Evolutionary conservation across 257 asterid genomes (phyloP), one percentile per base, ranked within the genome.

Genomic region (Petunia axillaris): DNA sequence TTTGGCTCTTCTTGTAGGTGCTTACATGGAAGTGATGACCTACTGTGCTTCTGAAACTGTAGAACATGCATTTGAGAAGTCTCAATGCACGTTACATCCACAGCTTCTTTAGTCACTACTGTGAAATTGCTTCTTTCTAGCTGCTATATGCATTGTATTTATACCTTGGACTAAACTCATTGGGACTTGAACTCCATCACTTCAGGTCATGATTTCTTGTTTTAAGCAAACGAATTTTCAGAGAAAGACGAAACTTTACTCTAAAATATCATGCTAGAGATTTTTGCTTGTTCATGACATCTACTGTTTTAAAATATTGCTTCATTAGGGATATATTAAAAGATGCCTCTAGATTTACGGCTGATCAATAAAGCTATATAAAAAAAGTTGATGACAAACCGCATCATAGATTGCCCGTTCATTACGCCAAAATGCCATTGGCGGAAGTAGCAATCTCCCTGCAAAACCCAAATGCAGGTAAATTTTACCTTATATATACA

Each of bases 341-440:
- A 3, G 77, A 73, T 73, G 36, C 38, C 77, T 62, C 62, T 35
- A 50, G 77, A 73, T 73, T 50, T 35, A 50, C 50, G 62, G 6
- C 77, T 35, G 6, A 50, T 60, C 35, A 48, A 73, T 50, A 73
- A 50, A 73, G 62, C 35, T 35, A 50, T 48, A 50, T 11, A 13
- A 25, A 73, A 50, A 52, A 73, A 50, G 48, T 1, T 73, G 62
- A 73, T 50, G 77, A 84, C 94, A 46, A 76, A 91, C 96, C 91
- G 50, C 86, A 63, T 83, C 81, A 84, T 91, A 93, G 80, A 90
- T 55, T 41, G 90, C 92, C 77, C 79, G 88, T 84, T 93, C 91
- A 78, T 91, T 93, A 85, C 93, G 91, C 98, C 98, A 93, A 80
- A 83, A 93, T 78, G 87, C 93, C 88, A 93, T 85, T 37, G 78